Evolutionary conservation across 768 basidiomycete genomes (phyloP).

Genomic region (Tricholoma sp.): DNA sequence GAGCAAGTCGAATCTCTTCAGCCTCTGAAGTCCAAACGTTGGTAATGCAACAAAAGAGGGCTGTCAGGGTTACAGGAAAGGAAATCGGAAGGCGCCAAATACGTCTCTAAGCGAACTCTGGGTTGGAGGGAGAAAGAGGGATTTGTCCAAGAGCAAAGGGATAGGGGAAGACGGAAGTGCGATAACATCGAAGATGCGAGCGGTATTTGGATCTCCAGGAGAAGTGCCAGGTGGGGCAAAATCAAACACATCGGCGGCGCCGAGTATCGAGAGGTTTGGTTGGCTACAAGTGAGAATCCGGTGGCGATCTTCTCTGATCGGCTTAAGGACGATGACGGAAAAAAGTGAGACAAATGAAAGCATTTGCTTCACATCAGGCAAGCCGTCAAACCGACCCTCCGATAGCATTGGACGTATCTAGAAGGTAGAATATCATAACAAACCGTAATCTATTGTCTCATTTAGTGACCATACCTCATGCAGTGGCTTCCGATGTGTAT

Average conservation of each 20-base stretch:
- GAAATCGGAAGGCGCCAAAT: not conserved
- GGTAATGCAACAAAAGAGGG: not conserved
- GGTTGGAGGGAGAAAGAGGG: not conserved
- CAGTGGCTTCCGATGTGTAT: too few species aligned
- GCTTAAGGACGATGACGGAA: too few species aligned
- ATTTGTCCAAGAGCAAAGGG: not conserved
- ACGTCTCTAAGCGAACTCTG: not conserved
- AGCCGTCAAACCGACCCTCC: too few species aligned
- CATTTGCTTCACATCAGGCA: too few species aligned
- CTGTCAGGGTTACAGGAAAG: too few species aligned
- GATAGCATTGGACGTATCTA: too few species aligned
- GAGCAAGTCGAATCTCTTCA: not conserved
- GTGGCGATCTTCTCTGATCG: too few species aligned
- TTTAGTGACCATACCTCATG: too few species aligned
- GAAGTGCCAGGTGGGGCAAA: not conserved
- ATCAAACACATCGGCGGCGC: not conserved
- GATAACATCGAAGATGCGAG: not conserved
- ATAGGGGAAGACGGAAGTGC: not conserved
- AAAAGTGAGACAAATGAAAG: too few species aligned
- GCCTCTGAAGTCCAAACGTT: not conserved
- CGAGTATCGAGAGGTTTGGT: not conserved
- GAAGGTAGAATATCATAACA: too few species aligned
- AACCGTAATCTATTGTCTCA: too few species aligned
- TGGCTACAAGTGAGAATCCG: too few species aligned
- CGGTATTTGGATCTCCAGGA: not conserved